Evolutionary conservation across 805 yeast genomes (phyloP).

Genomic region (Candida silvicultrix): DNA sequence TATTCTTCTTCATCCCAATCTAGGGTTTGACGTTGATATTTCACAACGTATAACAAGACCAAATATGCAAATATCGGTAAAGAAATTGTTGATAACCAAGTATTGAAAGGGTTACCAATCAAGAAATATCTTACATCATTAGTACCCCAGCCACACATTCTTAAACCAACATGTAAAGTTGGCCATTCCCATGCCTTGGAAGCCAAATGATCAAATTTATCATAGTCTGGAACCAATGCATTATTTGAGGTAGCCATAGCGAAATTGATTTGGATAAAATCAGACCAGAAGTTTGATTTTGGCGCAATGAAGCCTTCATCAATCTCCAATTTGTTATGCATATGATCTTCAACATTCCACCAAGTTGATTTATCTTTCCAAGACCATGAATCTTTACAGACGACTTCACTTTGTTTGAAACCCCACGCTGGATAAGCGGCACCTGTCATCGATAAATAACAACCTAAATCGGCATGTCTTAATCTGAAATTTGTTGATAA

Average conservation of each 20-base stretch:
- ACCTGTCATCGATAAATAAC: conserved; percentile 76
- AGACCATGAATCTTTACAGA: conserved; percentile 51
- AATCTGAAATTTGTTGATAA: conserved; percentile 68
- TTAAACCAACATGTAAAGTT: conserved; percentile 58
- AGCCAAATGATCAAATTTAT: conserved; percentile 64
- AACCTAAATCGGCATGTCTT: conserved; percentile 54
- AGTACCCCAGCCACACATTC: conserved; percentile 69
- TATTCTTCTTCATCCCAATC: conserved; percentile 35
- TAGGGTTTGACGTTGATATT: conserved; percentile 69
- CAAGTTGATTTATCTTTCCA: conserved; percentile 74
- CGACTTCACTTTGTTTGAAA: conserved; percentile 75
- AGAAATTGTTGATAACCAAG: conserved; percentile 64
- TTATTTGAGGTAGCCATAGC: conserved; percentile 87
- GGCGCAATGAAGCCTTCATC: conserved; percentile 50
- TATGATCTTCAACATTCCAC: conserved; percentile 81
- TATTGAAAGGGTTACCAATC: conserved; percentile 70
- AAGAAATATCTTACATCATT: conserved; percentile 53
- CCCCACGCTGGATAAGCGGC: conserved; percentile 75
- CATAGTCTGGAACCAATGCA: conserved; percentile 73
- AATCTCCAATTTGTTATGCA: conserved; percentile 49
- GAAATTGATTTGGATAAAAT: conserved; percentile 65
- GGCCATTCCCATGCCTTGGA: conserved; percentile 89
- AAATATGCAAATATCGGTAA: conserved; percentile 41
- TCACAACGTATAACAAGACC: conserved; percentile 31
- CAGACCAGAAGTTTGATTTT: conserved; percentile 66